Evolutionary conservation across 371 early-diverging fungal genomes (phyloP), one percentile per base, ranked within the genome.

Genomic region (Funneliformis caledonium): DNA sequence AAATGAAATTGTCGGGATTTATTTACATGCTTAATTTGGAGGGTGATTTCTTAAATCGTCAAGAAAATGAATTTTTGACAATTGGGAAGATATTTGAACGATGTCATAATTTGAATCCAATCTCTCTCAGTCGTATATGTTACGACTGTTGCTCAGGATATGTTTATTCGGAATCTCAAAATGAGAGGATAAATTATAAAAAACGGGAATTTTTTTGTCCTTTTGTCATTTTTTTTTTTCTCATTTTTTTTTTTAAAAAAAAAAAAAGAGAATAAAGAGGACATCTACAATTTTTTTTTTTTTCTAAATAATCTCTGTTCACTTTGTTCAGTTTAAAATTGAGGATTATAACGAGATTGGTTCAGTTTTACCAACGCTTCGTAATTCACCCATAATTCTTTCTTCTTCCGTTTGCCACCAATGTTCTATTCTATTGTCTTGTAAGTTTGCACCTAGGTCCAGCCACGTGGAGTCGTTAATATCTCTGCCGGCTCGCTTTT

Each of bases 311-410:
- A 52, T 52, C 12, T 56, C 56, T 26, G 5, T 19, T 7, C 19
- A 4, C 1, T 12, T 14, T 56, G 1, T 19, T 56, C 7, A 6
- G 26, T 26, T 26, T 26, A 26, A 26, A 7, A 37, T 37, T 56
- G 56, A 56, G 19, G 56, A 56, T 56, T 56, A 56, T 56, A 19
- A 56, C 56, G 7, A 19, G 19, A 56, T 19, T 56, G 56, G 4
- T 1, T 56, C 56, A 56, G 56, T 65, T 65, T 65, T 33, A 12
- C 69, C 69, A 69, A 69, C n/a, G 19, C 10, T 19, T 43, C 69
- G 69, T 69, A 69, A 69, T 69, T 69, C 69, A 19, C 42, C n/a
- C 69, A 69, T 45, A 7, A 69, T 69, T 43, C 69, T 69, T 19
- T 14, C 33, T 69, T 45, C 69, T 43, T 69, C 69, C 12, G 0